These are phyloP conservation scores for Penicillium sp. DNA, from an alignment of 2,329 filamentous ascomycete species.

Conservation along the genomic window DNA sequence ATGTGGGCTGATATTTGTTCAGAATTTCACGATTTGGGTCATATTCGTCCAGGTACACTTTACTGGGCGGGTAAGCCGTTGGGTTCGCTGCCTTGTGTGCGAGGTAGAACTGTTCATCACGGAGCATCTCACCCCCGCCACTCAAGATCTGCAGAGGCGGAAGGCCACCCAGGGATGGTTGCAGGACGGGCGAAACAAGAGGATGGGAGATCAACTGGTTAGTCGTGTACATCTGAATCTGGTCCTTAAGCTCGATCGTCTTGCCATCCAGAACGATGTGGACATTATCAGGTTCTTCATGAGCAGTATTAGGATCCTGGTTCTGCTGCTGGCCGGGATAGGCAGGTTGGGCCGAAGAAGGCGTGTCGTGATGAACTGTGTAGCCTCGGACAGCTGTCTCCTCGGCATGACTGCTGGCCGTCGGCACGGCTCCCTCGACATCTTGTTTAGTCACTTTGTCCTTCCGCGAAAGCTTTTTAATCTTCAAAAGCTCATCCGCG, in stretches of 20 bases:
- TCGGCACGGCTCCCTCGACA: slow-evolving; percentile 16
- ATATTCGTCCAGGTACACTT: slow-evolving; percentile 57
- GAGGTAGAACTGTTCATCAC: slow-evolving; percentile 91
- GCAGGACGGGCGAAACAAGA: slow-evolving; percentile 79
- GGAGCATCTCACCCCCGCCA: slow-evolving; percentile 80
- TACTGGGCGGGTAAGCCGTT: slow-evolving; percentile 63
- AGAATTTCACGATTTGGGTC: slow-evolving; percentile 52
- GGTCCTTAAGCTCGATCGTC: slow-evolving; percentile 70
- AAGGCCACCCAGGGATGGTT: slow-evolving; percentile 81
- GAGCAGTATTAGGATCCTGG: slow-evolving; percentile 13
- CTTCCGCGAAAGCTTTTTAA: slow-evolving; percentile 46
- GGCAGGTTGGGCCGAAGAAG: slow-evolving; percentile 10
- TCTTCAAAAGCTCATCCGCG: slow-evolving; percentile 59
- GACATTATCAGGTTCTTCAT: slow-evolving; percentile 41
- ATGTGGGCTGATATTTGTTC: slow-evolving; percentile 68
- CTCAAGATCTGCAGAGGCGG: slow-evolving; percentile 81
- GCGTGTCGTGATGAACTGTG: slow-evolving; percentile 19
- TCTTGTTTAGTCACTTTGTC: slow-evolving; percentile 28
- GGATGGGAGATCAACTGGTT: slow-evolving; percentile 83
- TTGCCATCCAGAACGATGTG: slow-evolving; percentile 66
- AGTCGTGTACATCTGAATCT: slow-evolving; percentile 82
- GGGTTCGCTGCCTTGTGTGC: slow-evolving; percentile 93
- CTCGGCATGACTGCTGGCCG: slow-evolving; percentile 20
- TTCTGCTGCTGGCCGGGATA: slow-evolving; percentile 23
- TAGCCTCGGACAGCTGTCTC: slow-evolving; percentile 32